These are phyloP conservation scores for Ogataea neopini DNA, from an alignment of 805 yeast species.

Conservation along the genomic window DNA sequence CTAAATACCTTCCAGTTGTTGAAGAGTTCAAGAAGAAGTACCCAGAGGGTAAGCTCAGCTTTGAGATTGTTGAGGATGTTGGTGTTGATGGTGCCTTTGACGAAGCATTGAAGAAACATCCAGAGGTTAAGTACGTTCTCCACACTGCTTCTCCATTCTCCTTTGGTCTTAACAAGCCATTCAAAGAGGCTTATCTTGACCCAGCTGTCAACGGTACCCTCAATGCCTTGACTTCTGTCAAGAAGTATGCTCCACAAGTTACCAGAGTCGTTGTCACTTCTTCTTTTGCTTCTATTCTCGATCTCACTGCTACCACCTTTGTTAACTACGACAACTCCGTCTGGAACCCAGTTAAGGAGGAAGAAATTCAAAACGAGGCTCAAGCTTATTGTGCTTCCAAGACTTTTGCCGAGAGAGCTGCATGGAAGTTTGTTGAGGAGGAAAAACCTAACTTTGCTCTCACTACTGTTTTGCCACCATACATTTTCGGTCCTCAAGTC, in stretches of 20 bases:
- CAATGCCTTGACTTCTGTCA: conserved; percentile 43
- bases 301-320: conserved; percentile 20
- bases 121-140: conserved; percentile 36
- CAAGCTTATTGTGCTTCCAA: conserved; percentile 41
- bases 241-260: conserved; percentile 41
- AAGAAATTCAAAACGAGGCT: conserved; percentile 25
- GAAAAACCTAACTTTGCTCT: conserved; percentile 37
- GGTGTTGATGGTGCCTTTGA: conserved; percentile 46
- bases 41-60: conserved; percentile 26
- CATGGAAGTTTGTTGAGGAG: conserved; percentile 39
- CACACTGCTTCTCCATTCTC: conserved; percentile 45
- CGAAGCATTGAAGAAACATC: conserved; percentile 39
- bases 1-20: conserved; percentile 38
- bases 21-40: conserved; percentile 15
- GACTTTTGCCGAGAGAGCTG: conserved; percentile 45
- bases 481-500: conserved; percentile 49
- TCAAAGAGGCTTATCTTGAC: conserved; percentile 42
- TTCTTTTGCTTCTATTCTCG: conserved; percentile 48
- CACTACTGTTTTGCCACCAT: conserved; percentile 36
- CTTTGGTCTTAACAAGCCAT: conserved; percentile 33
- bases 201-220: conserved; percentile 53
- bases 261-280: conserved; percentile 47
- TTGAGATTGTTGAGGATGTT: conserved; percentile 37
- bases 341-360: conserved; percentile 38
- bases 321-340: conserved; percentile 28